These are phyloP conservation scores for Triticum dicoccoides DNA, from an alignment of 176 grass and related monocot genomes.

Conservation along the genomic window DNA sequence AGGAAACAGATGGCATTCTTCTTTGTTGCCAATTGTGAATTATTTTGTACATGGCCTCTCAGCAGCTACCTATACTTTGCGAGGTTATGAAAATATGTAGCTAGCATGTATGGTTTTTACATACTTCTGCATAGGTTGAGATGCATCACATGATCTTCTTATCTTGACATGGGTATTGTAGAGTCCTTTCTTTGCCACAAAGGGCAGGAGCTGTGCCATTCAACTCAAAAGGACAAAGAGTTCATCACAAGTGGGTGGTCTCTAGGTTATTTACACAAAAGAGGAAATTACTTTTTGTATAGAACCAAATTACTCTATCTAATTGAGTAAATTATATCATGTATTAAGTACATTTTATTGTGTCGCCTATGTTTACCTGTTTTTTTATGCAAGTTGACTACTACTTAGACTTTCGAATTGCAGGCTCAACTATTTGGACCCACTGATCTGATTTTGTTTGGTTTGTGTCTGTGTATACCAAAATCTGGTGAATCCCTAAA, in stretches of 20 bases:
- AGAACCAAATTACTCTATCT: not conserved
- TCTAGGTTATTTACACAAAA: not conserved
- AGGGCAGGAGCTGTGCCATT: not conserved
- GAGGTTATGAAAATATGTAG: conserved; percentile 49
- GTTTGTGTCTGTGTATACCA: no score
- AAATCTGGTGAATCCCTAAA: no score
- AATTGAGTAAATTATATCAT: no score
- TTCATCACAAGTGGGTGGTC: not conserved
- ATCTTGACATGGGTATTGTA: not conserved
- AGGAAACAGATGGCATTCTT: not conserved
- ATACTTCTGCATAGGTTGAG: conserved; percentile 4
- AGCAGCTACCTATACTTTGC: conserved; percentile 49
- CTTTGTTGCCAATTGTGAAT: conserved; percentile 22
- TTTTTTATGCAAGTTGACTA: no score
- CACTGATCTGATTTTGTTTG: no score
- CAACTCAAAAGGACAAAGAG: not conserved
- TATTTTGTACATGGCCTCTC: conserved; percentile 63
- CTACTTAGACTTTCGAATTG: no score
- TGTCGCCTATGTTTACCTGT: no score
- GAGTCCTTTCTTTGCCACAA: not conserved
- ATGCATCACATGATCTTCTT: conserved; percentile 9
- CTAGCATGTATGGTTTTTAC: not conserved
- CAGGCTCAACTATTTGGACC: no score
- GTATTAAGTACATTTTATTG: no score
- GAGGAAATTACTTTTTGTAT: not conserved